These are phyloP conservation scores for Pilobolus umbonatus DNA, from an alignment of 192 early-diverging fungal genomes.

Conservation along the genomic window DNA sequence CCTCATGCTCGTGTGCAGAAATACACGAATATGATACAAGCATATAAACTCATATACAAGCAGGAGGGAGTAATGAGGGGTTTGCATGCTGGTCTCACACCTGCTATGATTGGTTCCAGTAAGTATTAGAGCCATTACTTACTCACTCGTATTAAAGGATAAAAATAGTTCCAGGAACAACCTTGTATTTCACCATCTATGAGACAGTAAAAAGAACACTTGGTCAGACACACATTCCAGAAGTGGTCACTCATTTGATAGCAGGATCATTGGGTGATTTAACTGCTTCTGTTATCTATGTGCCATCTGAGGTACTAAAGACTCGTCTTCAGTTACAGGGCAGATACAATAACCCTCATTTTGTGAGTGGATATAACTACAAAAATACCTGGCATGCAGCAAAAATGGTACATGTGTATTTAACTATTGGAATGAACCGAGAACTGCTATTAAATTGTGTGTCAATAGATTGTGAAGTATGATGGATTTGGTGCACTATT, in stretches of 20 bases:
- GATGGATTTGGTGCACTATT: constrained; percentile 60
- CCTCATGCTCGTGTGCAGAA: constrained; percentile 39
- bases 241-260: constrained; percentile 46
- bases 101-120: constrained; percentile 50
- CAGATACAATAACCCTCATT: constrained; percentile 61
- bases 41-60: constrained; percentile 48
- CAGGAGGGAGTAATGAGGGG: constrained; percentile 51
- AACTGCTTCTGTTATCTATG: constrained; percentile 52
- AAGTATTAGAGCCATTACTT: background rate
- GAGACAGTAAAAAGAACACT: constrained; percentile 52
- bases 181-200: constrained; percentile 54
- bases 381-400: constrained; percentile 60
- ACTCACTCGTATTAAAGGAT: background rate
- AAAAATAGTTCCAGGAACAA: constrained; percentile 47
- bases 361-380: constrained; percentile 68
- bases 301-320: constrained; percentile 63
- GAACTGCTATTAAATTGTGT: background rate
- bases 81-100: constrained; percentile 49
- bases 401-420: constrained; percentile 37
- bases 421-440: background rate
- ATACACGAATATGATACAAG: constrained; percentile 54
- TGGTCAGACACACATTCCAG: constrained; percentile 39
- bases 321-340: constrained; percentile 79
- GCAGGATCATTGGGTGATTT: constrained; percentile 55
- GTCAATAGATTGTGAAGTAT: constrained; percentile 43